Percentiles rank a stretch among this genome's conserved stretches.
Conservation (phyloP, 345 rosid species). For the Moricandia moricandioides region DNA sequence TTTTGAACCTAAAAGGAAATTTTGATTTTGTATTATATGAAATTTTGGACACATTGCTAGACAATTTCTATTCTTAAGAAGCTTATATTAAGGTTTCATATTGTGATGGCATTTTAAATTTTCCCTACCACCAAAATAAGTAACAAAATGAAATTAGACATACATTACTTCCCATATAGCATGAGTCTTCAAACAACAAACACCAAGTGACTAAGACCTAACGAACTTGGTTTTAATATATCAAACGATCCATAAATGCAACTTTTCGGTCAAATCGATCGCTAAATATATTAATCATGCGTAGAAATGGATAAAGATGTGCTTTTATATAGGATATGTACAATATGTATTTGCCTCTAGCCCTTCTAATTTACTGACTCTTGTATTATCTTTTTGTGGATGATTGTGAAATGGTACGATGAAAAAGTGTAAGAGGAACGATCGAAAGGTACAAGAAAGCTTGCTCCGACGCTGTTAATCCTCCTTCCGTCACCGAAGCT, state of each 20-base stretch:
- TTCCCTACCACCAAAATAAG: not conserved
- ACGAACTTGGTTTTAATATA: not conserved
- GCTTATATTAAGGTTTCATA: not conserved
- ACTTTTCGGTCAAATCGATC: not conserved
- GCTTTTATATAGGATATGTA: not conserved
- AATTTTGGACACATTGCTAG: not conserved
- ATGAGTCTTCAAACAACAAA: not conserved
- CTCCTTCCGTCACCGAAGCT: slow-evolving; percentile 67
- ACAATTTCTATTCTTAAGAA: not conserved
- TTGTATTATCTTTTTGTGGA: not conserved
- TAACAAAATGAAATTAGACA: not conserved
- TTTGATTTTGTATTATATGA: not conserved
- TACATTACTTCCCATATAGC: not conserved
- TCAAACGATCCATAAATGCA: not conserved
- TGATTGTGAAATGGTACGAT: not conserved
- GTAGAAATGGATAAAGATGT: not conserved
- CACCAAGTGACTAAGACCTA: not conserved
- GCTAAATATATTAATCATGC: not conserved
- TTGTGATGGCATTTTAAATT: not conserved
- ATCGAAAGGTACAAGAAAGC: slow-evolving; percentile 92
- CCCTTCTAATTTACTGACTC: not conserved
- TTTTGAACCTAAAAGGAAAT: not conserved
- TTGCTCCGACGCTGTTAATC: slow-evolving; percentile 52
- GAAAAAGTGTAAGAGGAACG: slow-evolving; percentile 72
- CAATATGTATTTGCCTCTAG: not conserved